Conservation (phyloP, 2,329 filamentous ascomycete genomes). For the Penicillium sp. region DNA sequence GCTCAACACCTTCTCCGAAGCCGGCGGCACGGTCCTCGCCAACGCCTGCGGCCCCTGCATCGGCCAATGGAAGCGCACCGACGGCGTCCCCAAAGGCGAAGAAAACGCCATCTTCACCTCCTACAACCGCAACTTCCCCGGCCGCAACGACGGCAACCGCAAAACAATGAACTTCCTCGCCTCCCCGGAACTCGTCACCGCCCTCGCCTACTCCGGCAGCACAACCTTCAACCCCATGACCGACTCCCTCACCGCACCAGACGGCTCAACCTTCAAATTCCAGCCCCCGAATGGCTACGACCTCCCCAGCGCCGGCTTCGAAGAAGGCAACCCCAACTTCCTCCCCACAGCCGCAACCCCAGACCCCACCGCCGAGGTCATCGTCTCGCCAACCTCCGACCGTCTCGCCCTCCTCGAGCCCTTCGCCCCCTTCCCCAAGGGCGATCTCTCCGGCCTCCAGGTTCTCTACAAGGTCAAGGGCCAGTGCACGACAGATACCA, state of each 20-base stretch:
- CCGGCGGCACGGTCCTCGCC: slow-evolving; percentile 83
- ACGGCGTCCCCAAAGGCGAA: slow-evolving; percentile 78
- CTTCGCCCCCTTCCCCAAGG: slow-evolving; percentile 74
- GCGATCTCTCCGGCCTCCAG: slow-evolving; percentile 70
- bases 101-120: slow-evolving; percentile 92
- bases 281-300: slow-evolving; percentile 62
- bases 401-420: slow-evolving; percentile 89
- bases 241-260: slow-evolving; percentile 74
- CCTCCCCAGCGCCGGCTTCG: slow-evolving; percentile 71
- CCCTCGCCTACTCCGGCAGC: slow-evolving; percentile 85
- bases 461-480: slow-evolving; percentile 95
- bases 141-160: slow-evolving; percentile 93
- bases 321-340: slow-evolving; percentile 70
- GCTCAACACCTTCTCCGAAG: slow-evolving; percentile 76
- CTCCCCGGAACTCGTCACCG: slow-evolving; percentile 93
- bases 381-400: slow-evolving; percentile 80
- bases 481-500: slow-evolving; percentile 98
- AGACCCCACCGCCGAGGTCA: slow-evolving; percentile 66
- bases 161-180: slow-evolving; percentile 98
- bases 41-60: slow-evolving; percentile 87
- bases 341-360: slow-evolving; percentile 68
- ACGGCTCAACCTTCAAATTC: slow-evolving; percentile 81
- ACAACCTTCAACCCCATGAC: slow-evolving; percentile 97
- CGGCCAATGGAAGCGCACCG: slow-evolving; percentile 90
- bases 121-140: slow-evolving; percentile 98